Evolutionary conservation across 2,329 filamentous ascomycete species (phyloP).

Genomic region (Lachnellula subtilissima): DNA sequence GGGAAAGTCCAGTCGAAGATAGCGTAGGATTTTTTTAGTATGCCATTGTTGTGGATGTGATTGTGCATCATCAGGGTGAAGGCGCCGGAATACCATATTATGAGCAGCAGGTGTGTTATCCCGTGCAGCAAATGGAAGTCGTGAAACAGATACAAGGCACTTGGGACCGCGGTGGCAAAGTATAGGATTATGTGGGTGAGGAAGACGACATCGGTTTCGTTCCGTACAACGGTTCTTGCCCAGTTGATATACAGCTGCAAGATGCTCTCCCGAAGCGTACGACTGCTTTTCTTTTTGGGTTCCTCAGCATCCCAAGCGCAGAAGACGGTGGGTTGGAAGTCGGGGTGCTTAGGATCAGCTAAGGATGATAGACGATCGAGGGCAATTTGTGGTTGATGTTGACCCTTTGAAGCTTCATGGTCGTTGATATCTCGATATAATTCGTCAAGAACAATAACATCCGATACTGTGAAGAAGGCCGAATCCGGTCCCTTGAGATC

Average conservation of each 20-base stretch:
- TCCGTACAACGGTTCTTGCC: slow-evolving; percentile 20
- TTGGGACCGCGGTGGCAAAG: slow-evolving; percentile 63
- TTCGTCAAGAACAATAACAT: slow-evolving; percentile 7
- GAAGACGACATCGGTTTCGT: slow-evolving; percentile 64
- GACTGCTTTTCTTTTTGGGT: slow-evolving; percentile 12
- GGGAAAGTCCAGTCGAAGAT: slow-evolving; percentile 63
- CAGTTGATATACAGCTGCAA: slow-evolving; percentile 18
- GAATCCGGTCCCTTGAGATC: background rate
- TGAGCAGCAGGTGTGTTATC: slow-evolving; percentile 59
- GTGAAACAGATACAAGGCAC: slow-evolving; percentile 59
- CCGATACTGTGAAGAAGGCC: slow-evolving; percentile 3
- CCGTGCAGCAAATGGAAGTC: slow-evolving; percentile 66
- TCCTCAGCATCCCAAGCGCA: slow-evolving; percentile 18
- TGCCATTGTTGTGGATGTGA: slow-evolving; percentile 72
- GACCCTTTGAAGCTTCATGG: background rate
- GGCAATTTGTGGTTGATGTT: background rate
- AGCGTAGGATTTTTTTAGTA: slow-evolving; percentile 52
- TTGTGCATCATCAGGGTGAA: slow-evolving; percentile 83
- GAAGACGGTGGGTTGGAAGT: slow-evolving; percentile 24
- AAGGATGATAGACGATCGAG: background rate
- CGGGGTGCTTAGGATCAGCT: slow-evolving; percentile 2
- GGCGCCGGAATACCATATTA: slow-evolving; percentile 63
- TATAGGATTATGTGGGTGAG: slow-evolving; percentile 72
- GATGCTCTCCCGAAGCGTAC: slow-evolving; percentile 4
- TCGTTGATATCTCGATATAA: slow-evolving; percentile 6